A percentile compares a stretch with the other conserved stretches of the same genome.
These are phyloP conservation scores for Neurospora africana DNA, from an alignment of 495 filamentous ascomycete species.

Conservation along the genomic window DNA sequence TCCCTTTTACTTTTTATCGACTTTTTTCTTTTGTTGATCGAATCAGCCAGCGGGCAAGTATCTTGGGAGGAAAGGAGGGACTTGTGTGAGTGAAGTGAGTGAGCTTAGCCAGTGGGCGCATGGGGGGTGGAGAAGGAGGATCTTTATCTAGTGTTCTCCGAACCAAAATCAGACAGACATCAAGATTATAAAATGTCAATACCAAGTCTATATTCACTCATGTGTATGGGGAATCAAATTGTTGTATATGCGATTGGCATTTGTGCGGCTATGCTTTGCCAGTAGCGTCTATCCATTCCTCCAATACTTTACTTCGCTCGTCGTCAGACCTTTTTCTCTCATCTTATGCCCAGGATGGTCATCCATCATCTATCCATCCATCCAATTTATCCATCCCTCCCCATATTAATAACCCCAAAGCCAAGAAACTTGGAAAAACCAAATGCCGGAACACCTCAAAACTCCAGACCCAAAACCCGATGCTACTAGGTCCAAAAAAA, in stretches of 20 bases:
- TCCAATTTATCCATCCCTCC: background rate
- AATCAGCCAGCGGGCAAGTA: background rate
- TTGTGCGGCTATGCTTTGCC: background rate
- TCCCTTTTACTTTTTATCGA: conserved; percentile 10
- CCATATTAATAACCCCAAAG: background rate
- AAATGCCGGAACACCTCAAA: background rate
- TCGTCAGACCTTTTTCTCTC: background rate
- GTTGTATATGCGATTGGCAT: background rate
- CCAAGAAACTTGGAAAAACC: background rate
- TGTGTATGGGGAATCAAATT: background rate
- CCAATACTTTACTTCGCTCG: background rate
- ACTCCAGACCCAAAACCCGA: background rate
- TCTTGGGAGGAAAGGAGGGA: background rate
- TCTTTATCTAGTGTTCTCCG: background rate
- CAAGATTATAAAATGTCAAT: background rate
- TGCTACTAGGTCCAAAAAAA: background rate
- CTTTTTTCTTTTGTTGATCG: conserved; percentile 10
- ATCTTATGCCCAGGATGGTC: background rate
- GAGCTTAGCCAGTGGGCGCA: too few species aligned
- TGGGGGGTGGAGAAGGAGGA: background rate
- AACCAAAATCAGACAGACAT: background rate
- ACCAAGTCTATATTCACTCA: background rate
- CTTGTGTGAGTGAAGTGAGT: conserved; percentile 1
- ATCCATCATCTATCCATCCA: background rate
- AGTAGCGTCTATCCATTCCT: background rate